phyloP scores from a whole-genome alignment of 305 asterid genomes.

The Rubia occidens region DNA sequence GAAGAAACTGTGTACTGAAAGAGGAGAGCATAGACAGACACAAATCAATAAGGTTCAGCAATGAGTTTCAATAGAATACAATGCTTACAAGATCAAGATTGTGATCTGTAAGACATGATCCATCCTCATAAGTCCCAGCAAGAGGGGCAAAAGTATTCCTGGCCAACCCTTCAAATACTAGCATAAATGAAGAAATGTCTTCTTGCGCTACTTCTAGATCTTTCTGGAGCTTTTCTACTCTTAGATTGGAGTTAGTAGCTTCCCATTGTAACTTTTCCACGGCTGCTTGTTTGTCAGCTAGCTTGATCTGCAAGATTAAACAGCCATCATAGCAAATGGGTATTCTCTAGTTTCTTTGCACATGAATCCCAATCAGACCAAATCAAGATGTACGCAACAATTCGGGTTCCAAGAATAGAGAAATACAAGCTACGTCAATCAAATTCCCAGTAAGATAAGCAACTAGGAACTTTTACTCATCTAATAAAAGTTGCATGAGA shows the following conservation, averaged over 20 bases:
- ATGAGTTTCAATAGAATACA: neutral
- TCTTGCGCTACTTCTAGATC: conserved; percentile 53
- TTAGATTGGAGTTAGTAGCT: conserved; percentile 54
- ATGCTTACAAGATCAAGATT: conserved; percentile 44
- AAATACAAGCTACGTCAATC: neutral
- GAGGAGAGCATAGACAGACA: neutral
- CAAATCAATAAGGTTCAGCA: neutral
- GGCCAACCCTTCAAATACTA: conserved; percentile 54
- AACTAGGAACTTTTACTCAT: neutral
- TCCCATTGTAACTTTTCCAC: conserved; percentile 91
- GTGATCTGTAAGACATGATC: conserved; percentile 33
- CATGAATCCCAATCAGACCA: neutral
- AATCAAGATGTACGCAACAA: neutral
- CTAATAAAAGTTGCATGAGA: neutral
- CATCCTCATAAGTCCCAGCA: conserved; percentile 42
- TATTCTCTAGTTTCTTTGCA: neutral
- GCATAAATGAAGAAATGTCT: conserved; percentile 58
- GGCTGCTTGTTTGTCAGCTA: conserved; percentile 97
- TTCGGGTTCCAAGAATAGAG: neutral
- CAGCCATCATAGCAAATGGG: neutral
- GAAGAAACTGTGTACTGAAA: neutral
- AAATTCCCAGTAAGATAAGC: neutral
- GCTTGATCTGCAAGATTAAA: conserved; percentile 46
- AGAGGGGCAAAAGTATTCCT: conserved; percentile 27
- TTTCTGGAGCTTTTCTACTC: conserved; percentile 64